These are phyloP conservation scores for Diophrys sp. DNA, from an alignment of 73 alveolate genomes.

Conservation along the genomic window DNA sequence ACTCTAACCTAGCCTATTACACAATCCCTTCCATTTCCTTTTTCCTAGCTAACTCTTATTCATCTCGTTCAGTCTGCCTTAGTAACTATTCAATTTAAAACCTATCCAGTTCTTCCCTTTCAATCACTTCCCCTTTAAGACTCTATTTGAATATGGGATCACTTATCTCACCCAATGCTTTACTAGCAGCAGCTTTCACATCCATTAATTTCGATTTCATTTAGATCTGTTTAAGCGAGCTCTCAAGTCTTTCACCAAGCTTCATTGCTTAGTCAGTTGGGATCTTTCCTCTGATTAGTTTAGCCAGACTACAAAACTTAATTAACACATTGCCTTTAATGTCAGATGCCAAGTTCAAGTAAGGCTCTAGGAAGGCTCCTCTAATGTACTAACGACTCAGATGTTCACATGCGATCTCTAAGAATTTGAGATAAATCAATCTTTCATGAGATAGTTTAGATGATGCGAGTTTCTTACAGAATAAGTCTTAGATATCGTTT, in stretches of 20 bases:
- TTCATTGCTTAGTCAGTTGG: background rate
- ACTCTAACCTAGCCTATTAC: background rate
- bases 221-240: background rate
- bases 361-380: background rate
- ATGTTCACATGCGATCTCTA: background rate
- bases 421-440: background rate
- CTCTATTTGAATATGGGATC: background rate
- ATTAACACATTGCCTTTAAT: background rate
- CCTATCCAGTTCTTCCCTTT: background rate
- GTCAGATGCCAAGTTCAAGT: background rate
- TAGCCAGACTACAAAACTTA: background rate
- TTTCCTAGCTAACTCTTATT: slow-evolving; percentile 3
- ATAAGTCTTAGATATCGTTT: background rate
- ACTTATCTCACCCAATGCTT: background rate
- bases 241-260: background rate
- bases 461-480: background rate
- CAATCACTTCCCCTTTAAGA: background rate
- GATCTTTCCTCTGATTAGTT: background rate
- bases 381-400: background rate
- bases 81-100: background rate
- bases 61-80: background rate
- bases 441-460: background rate
- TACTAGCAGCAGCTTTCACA: background rate
- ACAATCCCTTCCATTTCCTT: slow-evolving; percentile 9
- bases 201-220: background rate